A percentile compares a stretch with the other conserved stretches of the same genome.
Evolutionary conservation across 2,329 filamentous ascomycete species (phyloP).

Genomic region (Beauveria varroae): DNA sequence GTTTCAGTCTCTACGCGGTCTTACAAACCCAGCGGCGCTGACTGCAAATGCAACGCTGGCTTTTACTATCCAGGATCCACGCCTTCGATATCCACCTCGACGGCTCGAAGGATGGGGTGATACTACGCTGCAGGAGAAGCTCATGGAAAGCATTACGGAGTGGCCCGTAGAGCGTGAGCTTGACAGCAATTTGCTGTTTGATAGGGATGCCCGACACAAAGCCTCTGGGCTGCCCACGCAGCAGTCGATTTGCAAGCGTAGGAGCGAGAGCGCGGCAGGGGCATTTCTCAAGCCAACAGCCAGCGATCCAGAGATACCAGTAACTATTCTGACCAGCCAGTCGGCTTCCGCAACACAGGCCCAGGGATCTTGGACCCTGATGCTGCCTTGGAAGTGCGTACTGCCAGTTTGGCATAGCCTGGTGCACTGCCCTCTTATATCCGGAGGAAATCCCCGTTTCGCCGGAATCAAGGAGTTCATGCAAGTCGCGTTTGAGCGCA

Average conservation of each 20-base stretch:
- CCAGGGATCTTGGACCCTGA: slow-evolving; percentile 70
- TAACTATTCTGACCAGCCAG: slow-evolving; percentile 60
- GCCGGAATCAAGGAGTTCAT: slow-evolving; percentile 73
- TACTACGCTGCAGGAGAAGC: slow-evolving; percentile 26
- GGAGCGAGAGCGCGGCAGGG: slow-evolving; percentile 55
- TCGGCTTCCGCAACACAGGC: slow-evolving; percentile 37
- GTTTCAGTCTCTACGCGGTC: slow-evolving; percentile 45
- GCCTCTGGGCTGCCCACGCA: slow-evolving; percentile 65
- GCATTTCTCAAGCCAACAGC: slow-evolving; percentile 47
- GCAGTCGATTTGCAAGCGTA: slow-evolving; percentile 73
- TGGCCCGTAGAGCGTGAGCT: slow-evolving; percentile 58
- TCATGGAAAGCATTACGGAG: slow-evolving; percentile 54
- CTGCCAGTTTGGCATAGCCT: slow-evolving; percentile 77
- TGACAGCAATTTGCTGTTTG: slow-evolving; percentile 53
- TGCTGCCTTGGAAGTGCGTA: slow-evolving; percentile 88
- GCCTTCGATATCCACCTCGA: slow-evolving; percentile 67
- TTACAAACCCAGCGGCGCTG: slow-evolving; percentile 63
- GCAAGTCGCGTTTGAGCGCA: slow-evolving; percentile 76
- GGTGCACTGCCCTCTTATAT: slow-evolving; percentile 72
- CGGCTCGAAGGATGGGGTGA: slow-evolving; percentile 37
- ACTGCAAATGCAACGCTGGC: slow-evolving; percentile 62
- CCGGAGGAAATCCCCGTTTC: slow-evolving; percentile 73
- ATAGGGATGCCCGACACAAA: slow-evolving; percentile 55
- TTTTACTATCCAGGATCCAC: slow-evolving; percentile 72
- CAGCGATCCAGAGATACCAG: slow-evolving; percentile 69